Evolutionary conservation across 805 yeast species (phyloP).

Genomic region (Candida vartiovaarae): DNA sequence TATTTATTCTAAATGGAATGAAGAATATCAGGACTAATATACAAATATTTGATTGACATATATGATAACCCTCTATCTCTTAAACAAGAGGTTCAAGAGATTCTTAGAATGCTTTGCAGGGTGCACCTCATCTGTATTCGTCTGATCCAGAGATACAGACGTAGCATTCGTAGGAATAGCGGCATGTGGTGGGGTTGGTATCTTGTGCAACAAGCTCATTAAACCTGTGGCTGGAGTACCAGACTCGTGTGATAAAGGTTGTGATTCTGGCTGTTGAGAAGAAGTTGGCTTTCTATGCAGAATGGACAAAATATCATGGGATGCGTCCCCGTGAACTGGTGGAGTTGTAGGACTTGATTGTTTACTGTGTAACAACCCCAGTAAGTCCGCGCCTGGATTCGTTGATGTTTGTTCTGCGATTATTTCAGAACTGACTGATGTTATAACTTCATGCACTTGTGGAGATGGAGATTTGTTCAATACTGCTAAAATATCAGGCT

Average conservation of each 20-base stretch:
- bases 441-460: too few species aligned
- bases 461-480: too few species aligned
- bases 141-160: background rate
- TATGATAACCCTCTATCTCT: slow-evolving; percentile 1
- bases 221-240: slow-evolving; percentile 18
- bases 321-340: background rate
- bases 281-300: slow-evolving; percentile 7
- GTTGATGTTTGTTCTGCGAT: too few species aligned
- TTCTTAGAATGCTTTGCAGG: slow-evolving; percentile 2
- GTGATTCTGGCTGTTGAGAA: background rate
- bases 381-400: background rate
- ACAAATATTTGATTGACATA: background rate
- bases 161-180: background rate
- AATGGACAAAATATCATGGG: slow-evolving; percentile 6
- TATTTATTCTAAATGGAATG: slow-evolving; percentile 49
- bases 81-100: slow-evolving; percentile 8
- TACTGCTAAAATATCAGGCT: too few species aligned
- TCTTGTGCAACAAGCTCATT: slow-evolving; percentile 14
- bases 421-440: too few species aligned
- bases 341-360: background rate
- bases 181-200: slow-evolving; percentile 1
- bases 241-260: slow-evolving; percentile 2
- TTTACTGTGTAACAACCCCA: background rate
- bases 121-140: background rate
- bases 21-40: background rate